phyloP scores from a whole-genome alignment of 176 grass and related monocot genomes.

The Rhipidocladum racemiflorum region DNA sequence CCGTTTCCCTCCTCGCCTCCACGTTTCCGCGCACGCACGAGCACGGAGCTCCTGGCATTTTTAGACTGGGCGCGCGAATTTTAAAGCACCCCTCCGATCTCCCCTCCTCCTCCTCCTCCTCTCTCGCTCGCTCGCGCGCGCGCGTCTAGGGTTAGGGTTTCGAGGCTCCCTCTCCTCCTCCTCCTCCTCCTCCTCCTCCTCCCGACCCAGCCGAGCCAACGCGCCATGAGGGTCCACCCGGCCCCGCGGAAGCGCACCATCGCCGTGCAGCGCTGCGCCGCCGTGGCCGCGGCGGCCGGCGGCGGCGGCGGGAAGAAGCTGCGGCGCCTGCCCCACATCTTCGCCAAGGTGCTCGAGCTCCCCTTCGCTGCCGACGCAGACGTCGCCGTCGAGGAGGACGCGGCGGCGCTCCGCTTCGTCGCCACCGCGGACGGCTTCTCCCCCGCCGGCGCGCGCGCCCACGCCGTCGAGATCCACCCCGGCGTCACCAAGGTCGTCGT shows the following conservation, averaged over 20 bases:
- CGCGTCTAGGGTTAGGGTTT: constrained; percentile 10
- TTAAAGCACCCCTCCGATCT: constrained; percentile 23
- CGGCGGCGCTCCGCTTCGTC: constrained; percentile 74
- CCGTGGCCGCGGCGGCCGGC: not conserved
- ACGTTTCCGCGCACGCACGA: not conserved
- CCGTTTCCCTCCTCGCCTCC: not conserved
- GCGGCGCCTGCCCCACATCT: constrained; percentile 89
- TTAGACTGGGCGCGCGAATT: not conserved
- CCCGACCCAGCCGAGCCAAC: not conserved
- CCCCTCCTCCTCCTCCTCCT: not conserved
- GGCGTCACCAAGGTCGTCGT: constrained; percentile 89
- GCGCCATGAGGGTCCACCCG: constrained; percentile 60
- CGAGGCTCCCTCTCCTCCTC: not conserved
- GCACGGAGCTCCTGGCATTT: not conserved
- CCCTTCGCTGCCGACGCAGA: constrained; percentile 86
- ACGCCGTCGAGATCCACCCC: constrained; percentile 84
- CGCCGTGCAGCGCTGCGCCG: constrained; percentile 47
- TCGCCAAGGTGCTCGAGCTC: constrained; percentile 91
- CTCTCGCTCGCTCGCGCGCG: not conserved
- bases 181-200: not conserved
- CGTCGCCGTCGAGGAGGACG: constrained; percentile 73
- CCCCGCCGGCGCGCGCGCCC: constrained; percentile 49
- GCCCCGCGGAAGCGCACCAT: constrained; percentile 64
- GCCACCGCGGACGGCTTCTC: constrained; percentile 53
- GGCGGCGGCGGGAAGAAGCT: constrained; percentile 71